Conservation (phyloP, 495 filamentous ascomycete genomes). For the Aspergillus leporis region DNA sequence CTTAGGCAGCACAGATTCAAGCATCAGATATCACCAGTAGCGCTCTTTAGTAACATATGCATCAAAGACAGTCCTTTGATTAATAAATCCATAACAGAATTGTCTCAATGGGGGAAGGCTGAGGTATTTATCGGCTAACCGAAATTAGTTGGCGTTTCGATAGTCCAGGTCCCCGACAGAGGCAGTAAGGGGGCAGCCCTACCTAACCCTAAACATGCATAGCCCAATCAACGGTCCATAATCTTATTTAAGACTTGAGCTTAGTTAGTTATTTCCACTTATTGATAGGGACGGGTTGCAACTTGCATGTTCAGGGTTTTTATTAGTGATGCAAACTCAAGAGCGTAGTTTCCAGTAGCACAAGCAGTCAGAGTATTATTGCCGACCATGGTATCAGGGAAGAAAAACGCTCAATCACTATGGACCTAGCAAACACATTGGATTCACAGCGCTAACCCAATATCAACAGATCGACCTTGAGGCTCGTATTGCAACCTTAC, state of each 20-base stretch:
- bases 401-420: no score
- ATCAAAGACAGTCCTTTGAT: neutral
- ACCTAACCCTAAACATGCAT: no score
- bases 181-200: neutral
- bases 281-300: neutral
- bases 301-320: neutral
- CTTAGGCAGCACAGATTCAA: no score
- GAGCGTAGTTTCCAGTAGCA: neutral
- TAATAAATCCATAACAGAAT: neutral
- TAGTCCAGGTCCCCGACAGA: neutral
- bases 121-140: neutral
- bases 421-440: neutral
- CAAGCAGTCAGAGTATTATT: neutral
- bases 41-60: no score
- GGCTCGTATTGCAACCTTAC: slow-evolving; percentile 6
- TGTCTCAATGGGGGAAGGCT: neutral
- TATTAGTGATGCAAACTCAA: neutral
- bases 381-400: neutral
- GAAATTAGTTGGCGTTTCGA: neutral
- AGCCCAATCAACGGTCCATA: neutral
- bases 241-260: neutral
- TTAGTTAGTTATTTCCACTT: neutral
- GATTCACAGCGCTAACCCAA: neutral
- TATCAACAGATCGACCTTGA: slow-evolving; percentile 1
- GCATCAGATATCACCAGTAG: no score